These are phyloP conservation scores for Pseudozyma sp. DNA, from an alignment of 1,284 basidiomycete species.

Conservation along the genomic window DNA sequence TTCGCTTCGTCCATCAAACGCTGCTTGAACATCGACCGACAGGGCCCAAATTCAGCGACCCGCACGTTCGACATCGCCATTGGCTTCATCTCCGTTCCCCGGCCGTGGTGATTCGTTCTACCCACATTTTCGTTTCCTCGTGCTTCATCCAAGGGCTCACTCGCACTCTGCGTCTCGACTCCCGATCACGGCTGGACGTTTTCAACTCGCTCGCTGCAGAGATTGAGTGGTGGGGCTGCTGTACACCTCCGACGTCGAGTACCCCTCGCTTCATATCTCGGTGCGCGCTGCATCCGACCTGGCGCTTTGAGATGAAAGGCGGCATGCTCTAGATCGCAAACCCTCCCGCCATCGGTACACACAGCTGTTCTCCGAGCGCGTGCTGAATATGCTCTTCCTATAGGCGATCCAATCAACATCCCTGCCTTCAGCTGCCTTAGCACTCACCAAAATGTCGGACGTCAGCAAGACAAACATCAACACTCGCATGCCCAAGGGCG, in stretches of 20 bases:
- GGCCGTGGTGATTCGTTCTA: too few relatives aligned
- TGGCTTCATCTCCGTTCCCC: neutral
- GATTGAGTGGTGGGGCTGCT: neutral
- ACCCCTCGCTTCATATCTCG: neutral
- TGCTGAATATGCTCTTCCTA: neutral
- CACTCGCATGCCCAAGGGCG: slow-evolving; percentile 52
- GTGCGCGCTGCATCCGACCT: neutral
- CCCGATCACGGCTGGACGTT: neutral
- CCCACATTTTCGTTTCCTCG: neutral
- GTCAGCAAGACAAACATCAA: slow-evolving; percentile 28
- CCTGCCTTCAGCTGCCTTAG: neutral
- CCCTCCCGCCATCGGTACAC: neutral
- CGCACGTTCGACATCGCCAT: too few relatives aligned
- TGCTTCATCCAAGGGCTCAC: neutral
- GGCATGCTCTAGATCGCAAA: slow-evolving; percentile 6
- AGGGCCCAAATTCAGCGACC: too few relatives aligned
- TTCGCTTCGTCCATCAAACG: too few relatives aligned
- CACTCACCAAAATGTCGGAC: slow-evolving; percentile 27
- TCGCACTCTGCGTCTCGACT: neutral
- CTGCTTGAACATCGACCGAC: too few relatives aligned
- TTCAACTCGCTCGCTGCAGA: neutral
- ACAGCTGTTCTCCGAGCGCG: neutral
- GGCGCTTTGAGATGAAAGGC: slow-evolving; percentile 3
- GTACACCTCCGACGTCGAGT: neutral
- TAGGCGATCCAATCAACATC: neutral